These are phyloP conservation scores for Cucurbita argyrosperma DNA, from an alignment of 306 rosid species.

Conservation along the genomic window DNA sequence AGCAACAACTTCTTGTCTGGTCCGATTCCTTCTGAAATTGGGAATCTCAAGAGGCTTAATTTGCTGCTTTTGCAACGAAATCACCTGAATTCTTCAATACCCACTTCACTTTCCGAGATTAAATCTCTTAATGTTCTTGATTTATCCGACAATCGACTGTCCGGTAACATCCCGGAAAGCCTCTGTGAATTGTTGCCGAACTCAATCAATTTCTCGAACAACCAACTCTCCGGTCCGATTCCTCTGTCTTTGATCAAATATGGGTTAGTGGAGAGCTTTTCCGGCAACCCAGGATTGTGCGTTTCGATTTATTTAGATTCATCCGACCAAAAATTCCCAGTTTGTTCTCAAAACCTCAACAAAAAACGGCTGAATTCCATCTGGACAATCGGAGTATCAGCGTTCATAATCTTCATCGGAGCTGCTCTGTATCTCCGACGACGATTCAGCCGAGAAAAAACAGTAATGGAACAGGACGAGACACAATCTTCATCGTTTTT, in stretches of 20 bases:
- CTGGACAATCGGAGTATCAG: conserved; percentile 62
- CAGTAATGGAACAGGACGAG: conserved; percentile 52
- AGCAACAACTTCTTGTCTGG: conserved; percentile 65
- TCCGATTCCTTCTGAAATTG: conserved; percentile 73
- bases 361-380: conserved; percentile 42
- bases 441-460: conserved; percentile 33
- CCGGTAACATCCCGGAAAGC: conserved; percentile 78
- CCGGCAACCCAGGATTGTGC: conserved; percentile 74
- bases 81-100: conserved; percentile 59
- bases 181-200: conserved; percentile 58
- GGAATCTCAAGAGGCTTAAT: conserved; percentile 51
- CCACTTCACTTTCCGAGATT: conserved; percentile 47
- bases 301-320: conserved; percentile 34
- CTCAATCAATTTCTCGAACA: conserved; percentile 77
- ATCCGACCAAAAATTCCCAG: conserved; percentile 38
- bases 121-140: conserved; percentile 83
- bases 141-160: conserved; percentile 62
- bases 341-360: conserved; percentile 27
- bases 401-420: conserved; percentile 46
- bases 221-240: conserved; percentile 70
- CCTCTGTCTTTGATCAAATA: conserved; percentile 60
- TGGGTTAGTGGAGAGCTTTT: conserved; percentile 76
- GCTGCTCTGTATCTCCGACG: conserved; percentile 48
- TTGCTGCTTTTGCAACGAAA: conserved; percentile 69
- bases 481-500: conserved; percentile 40